Percentiles rank a stretch among this genome's conserved stretches.
Evolutionary conservation across 306 rosid genomes (phyloP).

Genomic region (Citrullus mucosospermus): DNA sequence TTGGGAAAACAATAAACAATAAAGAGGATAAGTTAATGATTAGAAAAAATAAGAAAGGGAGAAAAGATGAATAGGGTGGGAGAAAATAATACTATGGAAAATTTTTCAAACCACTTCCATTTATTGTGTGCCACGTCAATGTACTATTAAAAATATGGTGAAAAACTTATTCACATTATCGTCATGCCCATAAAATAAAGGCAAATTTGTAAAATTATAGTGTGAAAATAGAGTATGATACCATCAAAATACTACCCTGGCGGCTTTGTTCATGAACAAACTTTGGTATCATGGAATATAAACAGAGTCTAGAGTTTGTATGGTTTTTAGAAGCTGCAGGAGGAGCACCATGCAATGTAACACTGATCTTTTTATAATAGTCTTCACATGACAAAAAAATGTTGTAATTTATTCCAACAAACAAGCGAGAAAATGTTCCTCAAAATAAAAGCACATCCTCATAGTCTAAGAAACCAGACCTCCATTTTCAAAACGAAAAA

Average conservation of each 20-base stretch:
- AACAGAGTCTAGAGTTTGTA: neutral
- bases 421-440: constrained; percentile 1
- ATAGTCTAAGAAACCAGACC: neutral
- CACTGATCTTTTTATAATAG: neutral
- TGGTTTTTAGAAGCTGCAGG: neutral
- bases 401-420: neutral
- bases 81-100: too few relatives aligned
- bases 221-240: too few relatives aligned
- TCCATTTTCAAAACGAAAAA: neutral
- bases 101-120: too few relatives aligned
- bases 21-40: neutral
- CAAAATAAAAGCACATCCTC: constrained; percentile 1
- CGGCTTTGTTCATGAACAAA: neutral
- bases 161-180: too few relatives aligned
- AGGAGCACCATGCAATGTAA: neutral
- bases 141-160: too few relatives aligned
- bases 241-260: too few relatives aligned
- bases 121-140: too few relatives aligned
- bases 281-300: neutral
- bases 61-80: neutral
- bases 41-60: too few relatives aligned
- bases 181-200: too few relatives aligned
- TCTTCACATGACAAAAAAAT: neutral
- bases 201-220: too few relatives aligned
- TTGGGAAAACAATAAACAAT: too few relatives aligned